phyloP scores from a whole-genome alignment of 371 early-diverging fungal genomes.

The Apophysomyces ossiformis region DNA sequence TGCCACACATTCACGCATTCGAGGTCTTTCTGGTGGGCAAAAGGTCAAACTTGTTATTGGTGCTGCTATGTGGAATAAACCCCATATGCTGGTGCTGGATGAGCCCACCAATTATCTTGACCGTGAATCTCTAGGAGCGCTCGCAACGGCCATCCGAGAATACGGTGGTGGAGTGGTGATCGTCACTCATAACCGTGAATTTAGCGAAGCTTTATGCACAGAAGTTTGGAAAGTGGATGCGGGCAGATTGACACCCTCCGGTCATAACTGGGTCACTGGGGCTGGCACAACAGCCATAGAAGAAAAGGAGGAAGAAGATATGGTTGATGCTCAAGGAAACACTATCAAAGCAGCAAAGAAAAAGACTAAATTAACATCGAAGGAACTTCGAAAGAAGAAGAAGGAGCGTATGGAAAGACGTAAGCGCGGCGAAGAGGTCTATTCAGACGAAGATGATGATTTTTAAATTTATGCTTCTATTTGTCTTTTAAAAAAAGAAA shows the following conservation, averaged over 20 bases:
- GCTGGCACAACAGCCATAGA: constrained; percentile 37
- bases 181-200: constrained; percentile 74
- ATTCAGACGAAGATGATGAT: constrained; percentile 5
- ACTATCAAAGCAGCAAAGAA: constrained; percentile 44
- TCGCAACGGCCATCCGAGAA: constrained; percentile 65
- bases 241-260: constrained; percentile 57
- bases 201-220: constrained; percentile 66
- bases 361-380: constrained; percentile 48
- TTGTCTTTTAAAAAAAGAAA: constrained; percentile 1
- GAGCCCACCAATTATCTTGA: constrained; percentile 88
- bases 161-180: constrained; percentile 78
- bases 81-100: constrained; percentile 86
- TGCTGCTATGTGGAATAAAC: constrained; percentile 82
- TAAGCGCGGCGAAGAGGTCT: constrained; percentile 53
- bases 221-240: constrained; percentile 76
- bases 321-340: constrained; percentile 50
- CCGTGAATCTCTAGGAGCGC: constrained; percentile 74
- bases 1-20: constrained; percentile 79
- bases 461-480: neutral
- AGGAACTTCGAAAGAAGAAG: constrained; percentile 54
- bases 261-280: constrained; percentile 54
- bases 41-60: constrained; percentile 86
- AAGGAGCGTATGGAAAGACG: constrained; percentile 54
- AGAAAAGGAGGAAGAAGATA: constrained; percentile 41
- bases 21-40: constrained; percentile 89